Conservation (phyloP, 2,329 filamentous ascomycete species). For the Dactylonectria macrodidyma region DNA sequence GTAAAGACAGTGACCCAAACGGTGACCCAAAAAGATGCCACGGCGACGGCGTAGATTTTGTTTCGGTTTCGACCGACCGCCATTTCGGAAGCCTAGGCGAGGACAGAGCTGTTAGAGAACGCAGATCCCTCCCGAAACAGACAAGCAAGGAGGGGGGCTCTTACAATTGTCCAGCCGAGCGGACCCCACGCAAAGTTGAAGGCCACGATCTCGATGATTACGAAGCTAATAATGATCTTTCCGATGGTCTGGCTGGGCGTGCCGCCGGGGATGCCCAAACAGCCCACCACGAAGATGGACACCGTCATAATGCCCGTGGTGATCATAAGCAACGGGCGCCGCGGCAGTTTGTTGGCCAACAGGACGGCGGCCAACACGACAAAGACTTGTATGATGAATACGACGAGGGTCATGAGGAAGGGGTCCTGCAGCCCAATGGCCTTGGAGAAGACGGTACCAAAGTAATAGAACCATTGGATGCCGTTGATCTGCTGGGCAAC, state of each 20-base stretch:
- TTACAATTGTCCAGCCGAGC: slow-evolving; percentile 54
- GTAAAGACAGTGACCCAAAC: slow-evolving; percentile 59
- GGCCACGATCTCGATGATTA: slow-evolving; percentile 58
- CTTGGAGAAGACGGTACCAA: slow-evolving; percentile 59
- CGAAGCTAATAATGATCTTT: slow-evolving; percentile 59
- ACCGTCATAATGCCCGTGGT: slow-evolving; percentile 57
- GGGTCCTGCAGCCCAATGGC: slow-evolving; percentile 58
- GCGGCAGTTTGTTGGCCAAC: slow-evolving; percentile 56
- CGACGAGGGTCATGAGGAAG: slow-evolving; percentile 59
- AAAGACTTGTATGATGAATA: slow-evolving; percentile 60
- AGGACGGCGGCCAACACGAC: slow-evolving; percentile 57
- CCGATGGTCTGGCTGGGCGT: slow-evolving; percentile 48
- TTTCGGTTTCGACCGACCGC: slow-evolving; percentile 62
- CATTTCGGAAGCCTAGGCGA: slow-evolving; percentile 59
- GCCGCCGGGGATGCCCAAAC: slow-evolving; percentile 55
- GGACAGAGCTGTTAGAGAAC: background rate
- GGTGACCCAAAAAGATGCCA: slow-evolving; percentile 61
- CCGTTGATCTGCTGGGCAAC: slow-evolving; percentile 65
- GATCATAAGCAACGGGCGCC: slow-evolving; percentile 56
- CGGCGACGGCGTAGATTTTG: slow-evolving; percentile 51
- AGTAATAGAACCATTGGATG: slow-evolving; percentile 63
- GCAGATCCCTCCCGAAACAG: slow-evolving; percentile 1
- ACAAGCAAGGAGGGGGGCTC: slow-evolving; percentile 11
- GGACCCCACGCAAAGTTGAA: slow-evolving; percentile 64
- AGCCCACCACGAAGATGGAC: slow-evolving; percentile 59